Percentiles rank a stretch among this genome's conserved stretches.
phyloP scores from a whole-genome alignment of 805 yeast genomes.

The Candida piceae region DNA sequence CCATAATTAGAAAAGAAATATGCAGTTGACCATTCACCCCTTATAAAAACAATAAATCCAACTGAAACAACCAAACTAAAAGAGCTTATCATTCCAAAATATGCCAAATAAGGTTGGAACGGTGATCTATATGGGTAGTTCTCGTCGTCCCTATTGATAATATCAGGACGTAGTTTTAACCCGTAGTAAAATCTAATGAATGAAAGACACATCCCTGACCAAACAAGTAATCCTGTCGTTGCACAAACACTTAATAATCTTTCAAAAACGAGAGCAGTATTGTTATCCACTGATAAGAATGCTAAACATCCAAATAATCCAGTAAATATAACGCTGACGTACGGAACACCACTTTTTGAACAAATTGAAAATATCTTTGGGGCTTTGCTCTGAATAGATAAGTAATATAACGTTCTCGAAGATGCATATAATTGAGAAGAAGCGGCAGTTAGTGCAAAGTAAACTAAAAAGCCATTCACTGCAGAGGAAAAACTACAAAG shows the following conservation, averaged over 20 bases:
- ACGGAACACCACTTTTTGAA: slow-evolving; percentile 66
- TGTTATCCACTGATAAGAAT: slow-evolving; percentile 51
- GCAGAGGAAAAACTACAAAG: slow-evolving; percentile 45
- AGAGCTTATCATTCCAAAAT: slow-evolving; percentile 42
- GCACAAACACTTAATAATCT: slow-evolving; percentile 64
- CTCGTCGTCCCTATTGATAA: slow-evolving; percentile 47
- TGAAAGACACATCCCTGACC: slow-evolving; percentile 64
- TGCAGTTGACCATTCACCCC: slow-evolving; percentile 43
- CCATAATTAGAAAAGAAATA: slow-evolving; percentile 54
- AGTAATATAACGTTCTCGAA: slow-evolving; percentile 51
- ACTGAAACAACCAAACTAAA: slow-evolving; percentile 37
- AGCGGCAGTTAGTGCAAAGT: slow-evolving; percentile 54
- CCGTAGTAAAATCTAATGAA: slow-evolving; percentile 52
- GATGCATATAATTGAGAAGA: slow-evolving; percentile 56
- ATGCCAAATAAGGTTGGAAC: slow-evolving; percentile 51
- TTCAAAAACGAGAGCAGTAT: slow-evolving; percentile 60
- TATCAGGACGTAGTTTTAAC: slow-evolving; percentile 49
- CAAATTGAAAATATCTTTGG: slow-evolving; percentile 59
- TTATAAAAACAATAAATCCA: slow-evolving; percentile 49
- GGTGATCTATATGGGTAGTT: slow-evolving; percentile 53
- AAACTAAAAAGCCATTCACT: slow-evolving; percentile 47
- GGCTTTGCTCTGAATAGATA: slow-evolving; percentile 52
- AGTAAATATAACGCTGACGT: slow-evolving; percentile 60
- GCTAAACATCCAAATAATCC: slow-evolving; percentile 58
- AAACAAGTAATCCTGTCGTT: slow-evolving; percentile 70